Base-by-base conservation (phyloP, 306 rosid species). In the Betula pendula region DNA sequence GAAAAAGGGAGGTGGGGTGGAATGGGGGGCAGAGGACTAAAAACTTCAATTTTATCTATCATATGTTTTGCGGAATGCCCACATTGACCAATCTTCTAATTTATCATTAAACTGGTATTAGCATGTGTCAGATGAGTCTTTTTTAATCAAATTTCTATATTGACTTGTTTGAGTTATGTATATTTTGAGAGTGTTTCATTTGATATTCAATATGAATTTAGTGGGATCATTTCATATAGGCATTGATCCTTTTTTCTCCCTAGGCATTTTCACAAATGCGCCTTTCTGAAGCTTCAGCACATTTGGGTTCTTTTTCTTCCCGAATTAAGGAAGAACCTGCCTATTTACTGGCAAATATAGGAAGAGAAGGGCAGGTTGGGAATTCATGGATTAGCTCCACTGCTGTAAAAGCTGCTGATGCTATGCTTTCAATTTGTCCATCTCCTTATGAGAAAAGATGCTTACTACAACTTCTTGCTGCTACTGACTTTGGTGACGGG, bases 241-340 rank as follows among this genome's bases (percentile, higher is more conserved):
- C 49, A 56, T 62, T 67, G 70, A 74, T n/a, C 72, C 20, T 59
- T 24, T 58, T 70, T 19, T 81, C 72, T 56, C 13, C 42, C 70
- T 84, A 92, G 98, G 97, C 97, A 48, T 90, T 92, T 82, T 92
- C 97, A 20, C 98, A 94, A 88, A 90, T 94, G 98, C 97, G 97
- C 56, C 88, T 94, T 33, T 82, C 96, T 77, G 98, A 94, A 87
- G 95, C 96, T 75, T 89, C 95, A 52, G 98, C 97, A 11, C 98
- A 94, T 83, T 89, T 94, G 87, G 98, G 96, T 67, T 94, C 98
- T 65, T 94, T 94, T 87, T 90, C 97, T 77, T 90, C 88, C 51
- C 91, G 97, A 76, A 89, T 94, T 75, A 94, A 92, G 88, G 98
- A 94, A 68, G 98, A 94, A 79, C 82, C 92, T 44, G 74, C 73